These are phyloP conservation scores for Yamadazyma taylorii DNA, from an alignment of 1,139 yeast genomes.

Conservation along the genomic window DNA sequence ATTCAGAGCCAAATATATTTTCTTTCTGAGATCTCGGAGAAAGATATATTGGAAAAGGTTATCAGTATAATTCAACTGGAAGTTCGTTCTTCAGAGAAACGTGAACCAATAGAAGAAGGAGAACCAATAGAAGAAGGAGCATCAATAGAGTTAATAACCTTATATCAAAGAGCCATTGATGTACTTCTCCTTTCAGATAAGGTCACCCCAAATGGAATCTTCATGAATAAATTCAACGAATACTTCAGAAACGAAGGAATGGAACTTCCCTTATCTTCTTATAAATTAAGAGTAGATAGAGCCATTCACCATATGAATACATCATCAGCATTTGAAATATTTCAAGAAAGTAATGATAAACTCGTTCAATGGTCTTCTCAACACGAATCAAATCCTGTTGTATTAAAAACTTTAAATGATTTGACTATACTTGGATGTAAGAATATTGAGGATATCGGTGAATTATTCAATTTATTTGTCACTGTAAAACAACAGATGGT, in stretches of 20 bases:
- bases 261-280: slow-evolving; percentile 26
- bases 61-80: neutral
- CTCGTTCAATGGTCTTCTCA: slow-evolving; percentile 28
- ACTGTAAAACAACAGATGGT: slow-evolving; percentile 41
- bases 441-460: slow-evolving; percentile 21
- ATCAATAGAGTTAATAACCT: slow-evolving; percentile 13
- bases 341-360: slow-evolving; percentile 31
- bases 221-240: slow-evolving; percentile 16
- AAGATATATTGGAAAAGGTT: neutral
- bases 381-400: slow-evolving; percentile 28
- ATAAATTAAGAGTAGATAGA: slow-evolving; percentile 30
- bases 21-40: slow-evolving; percentile 1
- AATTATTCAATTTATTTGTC: slow-evolving; percentile 34
- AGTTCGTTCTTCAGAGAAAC: neutral
- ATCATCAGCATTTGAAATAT: slow-evolving; percentile 31
- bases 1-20: slow-evolving; percentile 11
- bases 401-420: slow-evolving; percentile 32
- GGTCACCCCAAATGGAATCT: slow-evolving; percentile 22
- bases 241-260: slow-evolving; percentile 16
- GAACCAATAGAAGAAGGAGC: slow-evolving; percentile 7
- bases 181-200: slow-evolving; percentile 16
- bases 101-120: neutral
- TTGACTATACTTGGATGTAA: slow-evolving; percentile 27
- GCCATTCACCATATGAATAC: too few species aligned
- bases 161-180: slow-evolving; percentile 21